phyloP scores from a whole-genome alignment of 345 rosid species.

The Arabis hirsuta region DNA sequence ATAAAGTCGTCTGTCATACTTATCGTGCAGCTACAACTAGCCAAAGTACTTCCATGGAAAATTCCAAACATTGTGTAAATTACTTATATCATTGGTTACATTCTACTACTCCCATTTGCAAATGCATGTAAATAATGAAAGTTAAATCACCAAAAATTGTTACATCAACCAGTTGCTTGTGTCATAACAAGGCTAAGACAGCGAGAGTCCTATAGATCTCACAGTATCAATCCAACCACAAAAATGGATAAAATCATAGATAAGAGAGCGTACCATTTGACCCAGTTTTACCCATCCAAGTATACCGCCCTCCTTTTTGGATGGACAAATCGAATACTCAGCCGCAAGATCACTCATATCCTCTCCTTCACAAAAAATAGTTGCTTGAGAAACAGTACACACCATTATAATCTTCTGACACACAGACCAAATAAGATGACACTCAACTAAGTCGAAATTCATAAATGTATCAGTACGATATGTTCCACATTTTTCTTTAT shows the following conservation, averaged over 20 bases:
- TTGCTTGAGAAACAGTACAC: conserved; percentile 16
- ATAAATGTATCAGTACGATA: background rate
- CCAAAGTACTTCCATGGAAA: background rate
- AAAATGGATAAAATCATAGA: background rate
- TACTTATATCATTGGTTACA: background rate
- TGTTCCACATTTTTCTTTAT: conserved; percentile 7
- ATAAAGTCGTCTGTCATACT: background rate
- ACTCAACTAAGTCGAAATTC: conserved; percentile 2
- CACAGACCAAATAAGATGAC: conserved; percentile 16
- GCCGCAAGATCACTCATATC: conserved; percentile 89
- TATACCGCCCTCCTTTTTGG: conserved; percentile 84
- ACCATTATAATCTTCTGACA: conserved; percentile 3
- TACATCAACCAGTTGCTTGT: conserved; percentile 20
- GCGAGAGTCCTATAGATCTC: background rate
- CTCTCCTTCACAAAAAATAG: conserved; percentile 64
- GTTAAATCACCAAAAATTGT: conserved; percentile 4
- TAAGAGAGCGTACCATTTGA: conserved; percentile 66
- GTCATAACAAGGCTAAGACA: conserved; percentile 14
- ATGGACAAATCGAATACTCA: conserved; percentile 83
- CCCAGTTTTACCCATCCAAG: conserved; percentile 93
- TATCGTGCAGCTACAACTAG: conserved; percentile 8
- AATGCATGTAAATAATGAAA: background rate
- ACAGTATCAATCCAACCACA: conserved; percentile 24
- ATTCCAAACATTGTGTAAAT: conserved; percentile 6
- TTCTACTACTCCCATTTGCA: conserved; percentile 13